These are phyloP conservation scores for Pholiota adiposa DNA, from an alignment of 1,284 basidiomycete species.

Conservation along the genomic window DNA sequence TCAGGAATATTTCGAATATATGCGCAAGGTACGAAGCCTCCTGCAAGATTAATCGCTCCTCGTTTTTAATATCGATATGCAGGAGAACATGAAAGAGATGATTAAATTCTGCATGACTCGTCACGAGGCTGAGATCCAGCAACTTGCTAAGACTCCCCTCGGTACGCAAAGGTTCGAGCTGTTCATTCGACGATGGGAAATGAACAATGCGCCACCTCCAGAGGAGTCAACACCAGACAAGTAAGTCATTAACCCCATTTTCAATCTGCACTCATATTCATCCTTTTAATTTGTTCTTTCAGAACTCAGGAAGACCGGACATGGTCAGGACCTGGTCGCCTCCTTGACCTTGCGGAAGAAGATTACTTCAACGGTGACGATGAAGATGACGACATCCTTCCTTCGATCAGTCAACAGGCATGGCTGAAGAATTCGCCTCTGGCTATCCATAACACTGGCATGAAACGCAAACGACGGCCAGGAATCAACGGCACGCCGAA, in stretches of 20 bases:
- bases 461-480: slow-evolving; percentile 65
- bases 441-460: slow-evolving; percentile 35
- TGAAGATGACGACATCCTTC: slow-evolving; percentile 63
- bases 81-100: slow-evolving; percentile 90
- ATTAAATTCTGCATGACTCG: slow-evolving; percentile 86
- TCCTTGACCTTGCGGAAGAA: slow-evolving; percentile 77
- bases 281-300: slow-evolving; percentile 7
- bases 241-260: slow-evolving; percentile 38
- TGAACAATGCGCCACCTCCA: slow-evolving; percentile 86
- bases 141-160: slow-evolving; percentile 64
- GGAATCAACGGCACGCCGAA: slow-evolving; percentile 39
- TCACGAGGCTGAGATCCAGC: slow-evolving; percentile 69
- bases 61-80: slow-evolving; percentile 11
- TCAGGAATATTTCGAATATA: slow-evolving; percentile 93
- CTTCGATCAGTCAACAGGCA: slow-evolving; percentile 40
- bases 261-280: slow-evolving; percentile 13
- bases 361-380: slow-evolving; percentile 90
- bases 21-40: slow-evolving; percentile 66
- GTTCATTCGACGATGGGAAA: slow-evolving; percentile 85
- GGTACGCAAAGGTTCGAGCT: slow-evolving; percentile 73
- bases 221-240: slow-evolving; percentile 54
- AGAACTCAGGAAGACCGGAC: slow-evolving; percentile 43
- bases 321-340: slow-evolving; percentile 53
- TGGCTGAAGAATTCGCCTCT: slow-evolving; percentile 40
- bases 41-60: not conserved